A percentile compares a stretch with the other conserved stretches of the same genome.
phyloP scores from a whole-genome alignment of 257 asterid genomes.

The Rehmannia glutinosa region DNA sequence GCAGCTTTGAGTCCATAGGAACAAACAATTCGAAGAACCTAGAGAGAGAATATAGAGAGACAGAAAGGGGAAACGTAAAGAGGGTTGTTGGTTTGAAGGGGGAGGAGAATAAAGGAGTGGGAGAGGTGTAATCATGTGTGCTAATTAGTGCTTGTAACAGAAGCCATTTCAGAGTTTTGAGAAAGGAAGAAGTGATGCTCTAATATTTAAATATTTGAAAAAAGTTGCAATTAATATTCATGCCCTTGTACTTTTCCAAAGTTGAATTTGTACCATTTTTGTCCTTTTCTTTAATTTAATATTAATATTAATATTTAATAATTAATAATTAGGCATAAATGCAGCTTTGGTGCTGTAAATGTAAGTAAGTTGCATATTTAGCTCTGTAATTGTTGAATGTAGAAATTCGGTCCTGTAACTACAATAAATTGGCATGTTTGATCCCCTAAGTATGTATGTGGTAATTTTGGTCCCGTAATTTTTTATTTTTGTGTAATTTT shows the following conservation, averaged over 20 bases:
- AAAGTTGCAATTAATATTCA: not conserved
- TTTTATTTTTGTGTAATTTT: too few species aligned
- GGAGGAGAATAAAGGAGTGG: not conserved
- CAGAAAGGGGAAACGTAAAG: not conserved
- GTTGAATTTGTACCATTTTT: too few species aligned
- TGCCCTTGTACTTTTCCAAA: not conserved
- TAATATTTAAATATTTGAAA: not conserved
- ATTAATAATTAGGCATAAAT: too few species aligned
- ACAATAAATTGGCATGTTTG: too few species aligned
- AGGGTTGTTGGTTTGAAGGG: not conserved
- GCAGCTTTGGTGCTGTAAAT: too few species aligned
- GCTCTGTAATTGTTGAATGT: too few species aligned
- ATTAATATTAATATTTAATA: too few species aligned
- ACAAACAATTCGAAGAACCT: not conserved
- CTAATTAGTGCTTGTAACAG: conserved; percentile 16
- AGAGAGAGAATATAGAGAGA: not conserved
- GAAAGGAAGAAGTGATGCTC: not conserved
- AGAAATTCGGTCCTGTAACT: too few species aligned
- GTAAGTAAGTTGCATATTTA: too few species aligned
- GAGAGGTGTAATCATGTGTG: not conserved
- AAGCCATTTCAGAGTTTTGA: conserved; percentile 19
- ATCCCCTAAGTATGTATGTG: too few species aligned
- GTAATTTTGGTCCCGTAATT: too few species aligned
- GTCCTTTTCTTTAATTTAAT: too few species aligned
- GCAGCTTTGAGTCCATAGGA: conserved; percentile 49